These are phyloP conservation scores for Ambispora gerdemannii DNA, from an alignment of 192 early-diverging fungal genomes.

Conservation along the genomic window DNA sequence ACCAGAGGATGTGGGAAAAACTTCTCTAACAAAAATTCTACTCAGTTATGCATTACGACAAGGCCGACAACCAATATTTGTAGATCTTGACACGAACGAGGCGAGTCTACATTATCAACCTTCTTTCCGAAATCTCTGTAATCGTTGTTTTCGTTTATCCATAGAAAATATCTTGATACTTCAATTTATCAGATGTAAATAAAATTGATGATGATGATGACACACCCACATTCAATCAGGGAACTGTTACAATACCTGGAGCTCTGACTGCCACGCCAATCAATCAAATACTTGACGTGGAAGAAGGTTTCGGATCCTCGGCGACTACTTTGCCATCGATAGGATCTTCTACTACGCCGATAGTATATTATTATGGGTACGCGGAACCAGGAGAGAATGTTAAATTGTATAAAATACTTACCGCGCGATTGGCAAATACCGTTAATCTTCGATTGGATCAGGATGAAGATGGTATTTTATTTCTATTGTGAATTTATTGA, in stretches of 20 bases:
- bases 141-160: background rate
- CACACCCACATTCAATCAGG: slow-evolving; percentile 38
- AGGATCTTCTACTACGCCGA: slow-evolving; percentile 66
- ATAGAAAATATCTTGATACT: no score
- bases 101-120: slow-evolving; percentile 28
- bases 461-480: slow-evolving; percentile 53
- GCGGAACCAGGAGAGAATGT: slow-evolving; percentile 70
- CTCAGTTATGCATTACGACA: slow-evolving; percentile 83
- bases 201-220: no score
- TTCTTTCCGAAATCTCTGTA: background rate
- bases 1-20: slow-evolving; percentile 91
- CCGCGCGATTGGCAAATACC: slow-evolving; percentile 57
- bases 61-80: slow-evolving; percentile 73
- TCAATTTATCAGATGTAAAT: no score
- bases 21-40: slow-evolving; percentile 78
- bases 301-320: slow-evolving; percentile 75
- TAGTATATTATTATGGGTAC: slow-evolving; percentile 91
- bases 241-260: slow-evolving; percentile 82
- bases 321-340: slow-evolving; percentile 62
- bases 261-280: slow-evolving; percentile 78
- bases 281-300: slow-evolving; percentile 75
- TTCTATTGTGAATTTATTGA: background rate
- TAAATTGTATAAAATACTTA: slow-evolving; percentile 73
- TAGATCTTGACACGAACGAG: slow-evolving; percentile 83
- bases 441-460: slow-evolving; percentile 61